Percentiles rank a stretch among this genome's conserved stretches.
Evolutionary conservation across 371 early-diverging fungal species (phyloP).

Genomic region (Mucor racemosus): DNA sequence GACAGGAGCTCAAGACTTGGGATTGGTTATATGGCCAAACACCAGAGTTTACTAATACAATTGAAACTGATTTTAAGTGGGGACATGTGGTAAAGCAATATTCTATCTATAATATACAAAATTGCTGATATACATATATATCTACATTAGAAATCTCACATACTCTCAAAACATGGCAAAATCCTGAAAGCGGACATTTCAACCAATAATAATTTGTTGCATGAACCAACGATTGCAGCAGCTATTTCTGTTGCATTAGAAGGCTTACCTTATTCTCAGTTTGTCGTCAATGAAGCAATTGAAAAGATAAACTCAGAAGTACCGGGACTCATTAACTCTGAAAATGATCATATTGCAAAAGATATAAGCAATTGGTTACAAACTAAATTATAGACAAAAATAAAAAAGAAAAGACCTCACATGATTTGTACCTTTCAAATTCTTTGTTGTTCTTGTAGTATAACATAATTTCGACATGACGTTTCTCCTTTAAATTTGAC

Average conservation of each 20-base stretch:
- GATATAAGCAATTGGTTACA: conserved; percentile 38
- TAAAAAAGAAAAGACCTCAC: conserved; percentile 4
- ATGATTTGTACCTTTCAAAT: conserved; percentile 8
- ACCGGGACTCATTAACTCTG: conserved; percentile 44
- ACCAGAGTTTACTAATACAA: conserved; percentile 82
- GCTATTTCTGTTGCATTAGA: conserved; percentile 45
- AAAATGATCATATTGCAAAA: conserved; percentile 34
- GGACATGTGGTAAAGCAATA: conserved; percentile 59
- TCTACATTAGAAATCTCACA: conserved; percentile 25
- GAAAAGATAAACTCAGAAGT: conserved; percentile 48
- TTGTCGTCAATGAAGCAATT: conserved; percentile 75
- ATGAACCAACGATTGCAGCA: conserved; percentile 44
- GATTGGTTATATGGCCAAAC: conserved; percentile 95
- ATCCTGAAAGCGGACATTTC: conserved; percentile 45
- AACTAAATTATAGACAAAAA: conserved; percentile 19
- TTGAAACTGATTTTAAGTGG: conserved; percentile 61
- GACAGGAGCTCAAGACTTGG: conserved; percentile 68
- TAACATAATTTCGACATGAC: not conserved
- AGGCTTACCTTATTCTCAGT: conserved; percentile 54
- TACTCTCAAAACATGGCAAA: conserved; percentile 45
- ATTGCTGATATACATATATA: not conserved
- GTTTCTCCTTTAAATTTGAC: conserved; percentile 12
- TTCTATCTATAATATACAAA: no score
- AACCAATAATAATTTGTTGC: conserved; percentile 29
- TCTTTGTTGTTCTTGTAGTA: not conserved